Conservation (phyloP, 1,139 yeast species). For the Saccharomyces pastorianus region DNA sequence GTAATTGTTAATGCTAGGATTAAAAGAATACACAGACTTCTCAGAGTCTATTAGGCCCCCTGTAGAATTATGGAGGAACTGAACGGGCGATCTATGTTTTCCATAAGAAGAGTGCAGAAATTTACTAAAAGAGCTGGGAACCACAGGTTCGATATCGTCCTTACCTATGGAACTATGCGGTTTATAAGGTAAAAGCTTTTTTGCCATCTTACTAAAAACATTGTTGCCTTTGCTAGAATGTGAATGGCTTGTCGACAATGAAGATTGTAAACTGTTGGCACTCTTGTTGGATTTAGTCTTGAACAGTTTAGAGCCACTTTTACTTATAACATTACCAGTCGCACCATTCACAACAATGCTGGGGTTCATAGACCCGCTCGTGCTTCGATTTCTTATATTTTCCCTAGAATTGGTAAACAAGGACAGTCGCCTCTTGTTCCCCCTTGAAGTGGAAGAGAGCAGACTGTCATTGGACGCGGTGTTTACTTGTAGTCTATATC, state of each 20-base stretch:
- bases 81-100: slow-evolving; percentile 19
- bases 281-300: slow-evolving; percentile 10
- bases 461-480: not conserved
- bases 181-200: slow-evolving; percentile 22
- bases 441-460: not conserved
- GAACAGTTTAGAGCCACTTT: not conserved
- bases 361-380: slow-evolving; percentile 1
- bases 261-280: slow-evolving; percentile 7
- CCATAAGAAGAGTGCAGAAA: slow-evolving; percentile 29
- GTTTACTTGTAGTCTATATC: too few relatives aligned
- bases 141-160: slow-evolving; percentile 18
- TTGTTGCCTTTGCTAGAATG: slow-evolving; percentile 1
- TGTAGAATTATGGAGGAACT: slow-evolving; percentile 15
- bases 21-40: slow-evolving; percentile 25
- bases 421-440: slow-evolving; percentile 1
- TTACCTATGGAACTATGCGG: slow-evolving; percentile 14
- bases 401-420: slow-evolving; percentile 3
- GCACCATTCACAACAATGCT: slow-evolving; percentile 1
- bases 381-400: slow-evolving; percentile 1
- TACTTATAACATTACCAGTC: slow-evolving; percentile 1
- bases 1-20: slow-evolving; percentile 11
- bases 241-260: slow-evolving; percentile 1
- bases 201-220: slow-evolving; percentile 6
- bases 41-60: slow-evolving; percentile 22
- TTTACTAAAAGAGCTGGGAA: slow-evolving; percentile 25